These are phyloP conservation scores for Apiospora saccharicola DNA, from an alignment of 2,329 filamentous ascomycete genomes.

Conservation along the genomic window DNA sequence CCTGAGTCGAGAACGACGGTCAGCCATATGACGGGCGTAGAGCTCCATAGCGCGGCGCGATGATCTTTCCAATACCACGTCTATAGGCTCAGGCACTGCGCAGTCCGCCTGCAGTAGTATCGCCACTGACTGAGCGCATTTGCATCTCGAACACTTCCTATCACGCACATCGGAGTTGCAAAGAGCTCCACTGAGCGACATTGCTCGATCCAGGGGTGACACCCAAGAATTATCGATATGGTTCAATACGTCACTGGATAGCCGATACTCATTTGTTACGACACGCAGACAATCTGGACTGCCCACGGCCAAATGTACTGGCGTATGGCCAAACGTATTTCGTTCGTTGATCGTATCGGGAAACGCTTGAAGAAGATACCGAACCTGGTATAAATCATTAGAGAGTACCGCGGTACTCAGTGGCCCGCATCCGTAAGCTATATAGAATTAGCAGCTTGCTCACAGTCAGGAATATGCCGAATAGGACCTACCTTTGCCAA, in stretches of 20 bases:
- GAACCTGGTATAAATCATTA: background rate
- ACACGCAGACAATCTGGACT: background rate
- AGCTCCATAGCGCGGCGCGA: background rate
- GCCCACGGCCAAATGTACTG: background rate
- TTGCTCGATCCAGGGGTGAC: background rate
- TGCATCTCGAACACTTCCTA: background rate
- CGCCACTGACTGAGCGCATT: too few species aligned
- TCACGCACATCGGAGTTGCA: background rate
- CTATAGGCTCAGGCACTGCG: background rate
- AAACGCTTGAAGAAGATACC: background rate
- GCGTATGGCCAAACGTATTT: background rate
- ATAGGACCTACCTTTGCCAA: background rate
- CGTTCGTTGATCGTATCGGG: background rate
- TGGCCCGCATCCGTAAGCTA: background rate
- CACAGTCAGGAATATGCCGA: too few species aligned
- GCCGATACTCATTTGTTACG: background rate
- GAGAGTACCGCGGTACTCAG: background rate
- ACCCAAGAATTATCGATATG: accelerated
- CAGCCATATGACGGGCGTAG: background rate
- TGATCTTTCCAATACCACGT: background rate
- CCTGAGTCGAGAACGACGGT: background rate
- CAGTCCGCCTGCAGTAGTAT: background rate
- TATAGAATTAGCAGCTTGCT: too few species aligned
- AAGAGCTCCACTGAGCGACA: background rate
- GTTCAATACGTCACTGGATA: background rate